Conservation (phyloP, 1,139 yeast genomes). For the Zhuliangozyma blackwelliae region DNA sequence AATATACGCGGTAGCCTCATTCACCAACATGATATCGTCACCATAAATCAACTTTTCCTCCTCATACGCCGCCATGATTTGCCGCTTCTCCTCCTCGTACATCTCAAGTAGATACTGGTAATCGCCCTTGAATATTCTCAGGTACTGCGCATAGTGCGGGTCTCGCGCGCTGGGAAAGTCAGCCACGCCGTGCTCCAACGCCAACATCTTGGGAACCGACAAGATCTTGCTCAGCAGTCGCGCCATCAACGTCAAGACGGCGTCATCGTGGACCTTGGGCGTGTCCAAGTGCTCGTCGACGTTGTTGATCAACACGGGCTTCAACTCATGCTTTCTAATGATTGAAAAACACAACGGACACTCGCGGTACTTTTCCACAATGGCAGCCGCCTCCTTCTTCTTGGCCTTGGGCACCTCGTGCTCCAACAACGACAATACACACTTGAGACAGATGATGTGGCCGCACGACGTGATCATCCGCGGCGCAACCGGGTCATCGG, state of each 20-base stretch:
- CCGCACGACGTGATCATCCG: constrained; percentile 91
- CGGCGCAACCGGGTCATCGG: constrained; percentile 84
- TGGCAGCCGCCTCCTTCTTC: constrained; percentile 32
- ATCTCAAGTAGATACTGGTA: constrained; percentile 47
- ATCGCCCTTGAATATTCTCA: constrained; percentile 65
- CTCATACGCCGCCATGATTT: constrained; percentile 44
- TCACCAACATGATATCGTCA: constrained; percentile 56
- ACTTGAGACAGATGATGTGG: constrained; percentile 81
- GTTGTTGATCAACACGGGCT: constrained; percentile 64
- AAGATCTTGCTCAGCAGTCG: constrained; percentile 58
- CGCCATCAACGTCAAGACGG: constrained; percentile 65
- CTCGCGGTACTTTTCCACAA: constrained; percentile 55
- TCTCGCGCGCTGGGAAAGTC: constrained; percentile 7
- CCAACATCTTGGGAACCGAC: constrained; percentile 55
- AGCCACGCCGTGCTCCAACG: constrained; percentile 21
- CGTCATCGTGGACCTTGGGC: constrained; percentile 60
- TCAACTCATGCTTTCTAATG: constrained; percentile 54
- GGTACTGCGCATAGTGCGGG: constrained; percentile 15
- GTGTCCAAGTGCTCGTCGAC: constrained; percentile 55
- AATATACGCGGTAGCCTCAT: constrained; percentile 55
- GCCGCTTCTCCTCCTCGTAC: constrained; percentile 53
- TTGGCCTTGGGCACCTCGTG: constrained; percentile 45
- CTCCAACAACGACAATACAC: constrained; percentile 68
- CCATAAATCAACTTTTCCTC: constrained; percentile 53
- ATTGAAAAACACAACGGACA: constrained; percentile 84